These are phyloP conservation scores for Lipomyces spencermartinsiae DNA, from an alignment of 805 yeast genomes.

Conservation along the genomic window DNA sequence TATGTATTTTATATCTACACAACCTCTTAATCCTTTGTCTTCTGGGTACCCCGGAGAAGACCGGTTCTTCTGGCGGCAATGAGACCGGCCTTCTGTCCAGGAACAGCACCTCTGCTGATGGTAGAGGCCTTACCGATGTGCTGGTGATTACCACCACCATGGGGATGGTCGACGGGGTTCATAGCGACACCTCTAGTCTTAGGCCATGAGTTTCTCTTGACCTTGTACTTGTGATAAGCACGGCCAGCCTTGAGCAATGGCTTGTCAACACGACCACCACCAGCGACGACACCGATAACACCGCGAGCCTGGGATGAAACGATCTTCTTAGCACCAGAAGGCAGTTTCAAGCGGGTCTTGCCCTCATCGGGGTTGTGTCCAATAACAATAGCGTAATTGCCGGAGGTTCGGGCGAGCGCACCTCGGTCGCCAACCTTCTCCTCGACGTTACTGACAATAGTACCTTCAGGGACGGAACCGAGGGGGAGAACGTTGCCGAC, in stretches of 20 bases:
- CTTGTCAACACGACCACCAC: constrained; percentile 99
- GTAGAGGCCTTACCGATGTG: constrained; percentile 99
- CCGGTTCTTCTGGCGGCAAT: constrained; percentile 99
- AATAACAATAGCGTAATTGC: constrained; percentile 98
- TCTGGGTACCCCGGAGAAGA: constrained; percentile 99
- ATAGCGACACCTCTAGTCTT: constrained; percentile 99
- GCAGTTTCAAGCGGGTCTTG: constrained; percentile 99
- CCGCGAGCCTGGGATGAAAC: constrained; percentile 97
- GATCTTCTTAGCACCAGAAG: constrained; percentile 98
- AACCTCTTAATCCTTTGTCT: constrained; percentile 68
- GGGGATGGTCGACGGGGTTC: constrained; percentile 99
- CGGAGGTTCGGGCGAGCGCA: constrained; percentile 99
- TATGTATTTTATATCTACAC: constrained; percentile 6
- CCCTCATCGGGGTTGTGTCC: constrained; percentile 99
- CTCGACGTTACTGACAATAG: constrained; percentile 97
- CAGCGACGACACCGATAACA: constrained; percentile 99
- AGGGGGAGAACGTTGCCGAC: constrained; percentile 97
- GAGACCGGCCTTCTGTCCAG: constrained; percentile 99
- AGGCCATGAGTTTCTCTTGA: constrained; percentile 99
- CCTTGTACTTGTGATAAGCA: constrained; percentile 99
- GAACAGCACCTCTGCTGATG: constrained; percentile 98
- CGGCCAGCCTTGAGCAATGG: constrained; percentile 99
- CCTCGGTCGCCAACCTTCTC: constrained; percentile 99
- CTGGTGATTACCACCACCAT: constrained; percentile 99
- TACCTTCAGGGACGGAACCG: constrained; percentile 98